Base-by-base conservation (phyloP, 163 green algal species). In the Chloromonas sp. region DNA sequence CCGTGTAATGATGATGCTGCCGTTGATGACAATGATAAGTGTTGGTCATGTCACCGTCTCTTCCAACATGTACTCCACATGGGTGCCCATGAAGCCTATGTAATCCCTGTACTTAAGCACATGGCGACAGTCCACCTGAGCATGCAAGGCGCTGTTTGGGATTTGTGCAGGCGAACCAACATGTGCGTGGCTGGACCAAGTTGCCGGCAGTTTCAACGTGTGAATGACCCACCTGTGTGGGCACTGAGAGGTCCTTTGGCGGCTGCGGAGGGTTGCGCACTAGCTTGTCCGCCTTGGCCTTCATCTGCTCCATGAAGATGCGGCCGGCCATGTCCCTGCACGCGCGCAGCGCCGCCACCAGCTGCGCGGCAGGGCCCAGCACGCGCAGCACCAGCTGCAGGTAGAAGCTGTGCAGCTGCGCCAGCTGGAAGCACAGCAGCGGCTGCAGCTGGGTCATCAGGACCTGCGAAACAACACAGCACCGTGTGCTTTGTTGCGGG, bases 391-490 rank as follows among this genome's bases (percentile, higher is more conserved):
- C 89, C 0, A 94, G 96, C 71, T 83, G 61, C 14, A 91, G 82
- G 91, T 99, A 99, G 91, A 99, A 99, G 61, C 88, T 85, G 59
- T 98, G 91, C 82, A 99, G 91, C 91, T 98, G 94, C 15, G 86
- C 86, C 1, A 99, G 86, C 84, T 95, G 93, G 88, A 98, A 98
- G 91, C 90, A 94, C 61, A 98, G 89, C 86, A 98, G 86, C 59
- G 95, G 91, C 57, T 90, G 87, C 0, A 94, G 95, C 0, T 83
- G 87, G 62, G 91, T 94, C 89, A 97, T 93, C 78, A 99, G 89
- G 36, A 36, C 36, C 36, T 36, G 36, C 36, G 36, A 36, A 84
- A 99, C 95, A 36, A 36, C 36, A 36, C 36, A 36, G 36, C 36
- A 36, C 13, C 13, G 70, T 76, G 70, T 13, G 13, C 70, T n/a